Base-by-base conservation (phyloP, 2,329 filamentous ascomycete genomes). In the Fusarium sp. region DNA sequence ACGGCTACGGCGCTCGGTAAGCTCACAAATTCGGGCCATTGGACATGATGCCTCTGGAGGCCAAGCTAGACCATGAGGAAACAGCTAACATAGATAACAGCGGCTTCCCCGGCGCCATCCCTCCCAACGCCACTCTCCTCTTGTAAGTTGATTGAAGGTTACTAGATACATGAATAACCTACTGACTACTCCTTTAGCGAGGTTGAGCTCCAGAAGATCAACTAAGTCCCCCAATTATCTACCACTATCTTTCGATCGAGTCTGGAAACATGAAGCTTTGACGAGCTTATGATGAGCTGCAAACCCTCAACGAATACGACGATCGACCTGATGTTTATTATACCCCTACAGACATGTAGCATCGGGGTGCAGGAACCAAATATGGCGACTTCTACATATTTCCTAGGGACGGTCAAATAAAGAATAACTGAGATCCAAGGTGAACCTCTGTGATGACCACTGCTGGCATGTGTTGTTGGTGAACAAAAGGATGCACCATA, bases 61-160 rank as follows among this genome's bases (percentile, higher is more conserved):
- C 28, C 25, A 32, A 33, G 28, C 11, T 37, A 33, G 4, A 32
- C 12, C 15, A 49, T 32, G 18, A 32, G 25, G 2, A 54, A 28
- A 47, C 9, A 30, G 60, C 75, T 74, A 63, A 79, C 66, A 56
- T 30, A 18, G 4, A 16, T 21, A 71, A 68, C 73, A 95, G 93
- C 77, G 94, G 94, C 63, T 96, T 95, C 86, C 90, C 92, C 38
- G 91, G 90, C 64, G 86, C 91, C 78, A 97, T 97, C 72, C 94
- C 94, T 69, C 83, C 91, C 43, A 89, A 92, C 78, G 85, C 94
- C n/a, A 90, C 88, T 74, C 88, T 97, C 71, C 88, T 97, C 85
- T 97, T 97, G 94, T 96, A 88, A 88, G 93, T 71, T n/a, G 50
- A n/a, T 25, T n/a, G n/a, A 43, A 33, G 37, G 46, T 16, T 50